Evolutionary conservation across 305 asterid genomes (phyloP), one percentile per base, ranked within the genome.

Genomic region (Fraxinus latifolia): DNA sequence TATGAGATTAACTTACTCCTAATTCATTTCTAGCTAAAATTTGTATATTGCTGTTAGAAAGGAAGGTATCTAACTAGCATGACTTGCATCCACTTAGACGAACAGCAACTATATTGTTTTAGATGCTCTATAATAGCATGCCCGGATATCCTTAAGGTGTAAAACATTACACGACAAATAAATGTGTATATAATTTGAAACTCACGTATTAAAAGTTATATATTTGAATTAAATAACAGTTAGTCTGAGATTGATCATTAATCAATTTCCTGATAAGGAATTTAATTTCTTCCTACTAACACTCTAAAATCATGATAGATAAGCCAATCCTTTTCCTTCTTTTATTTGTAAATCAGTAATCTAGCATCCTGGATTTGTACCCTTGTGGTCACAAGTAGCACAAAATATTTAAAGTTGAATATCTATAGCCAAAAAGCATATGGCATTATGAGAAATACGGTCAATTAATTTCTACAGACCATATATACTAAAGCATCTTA

Each of bases 331-430:
- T 29, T 29, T 68, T 14, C 74, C 31, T 29, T 68, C 37, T 29
- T 68, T 32, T 60, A 70, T 62, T 62, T 4, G 68, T 37, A 55
- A 19, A 47, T 65, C 50, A 37, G 77, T 62, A 55, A 82, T 47
- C 77, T 47, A 84, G 65, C 32, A 31, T 68, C 58, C 70, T 42
- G 78, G 33, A 25, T 72, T 77, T 55, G 78, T 67, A 39, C 31
- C 21, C 36, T 29, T 4, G 31, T 5, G 21, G 19, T 68, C 39
- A 67, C 37, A 29, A 68, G 39, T 27, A 29, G 19, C 74, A 75
- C 33, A 21, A 9, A 25, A 42, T 25, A 44, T 21, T 25, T 68
- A 1, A 47, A 29, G 32, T 32, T 39, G 77, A 33, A 79, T 58
- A 79, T 29, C 9, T 31, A 53, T 15, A 31, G 55, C 68, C 76